phyloP scores from a whole-genome alignment of 2,329 filamentous ascomycete genomes.

The Tolypocladium ovalisporum region DNA sequence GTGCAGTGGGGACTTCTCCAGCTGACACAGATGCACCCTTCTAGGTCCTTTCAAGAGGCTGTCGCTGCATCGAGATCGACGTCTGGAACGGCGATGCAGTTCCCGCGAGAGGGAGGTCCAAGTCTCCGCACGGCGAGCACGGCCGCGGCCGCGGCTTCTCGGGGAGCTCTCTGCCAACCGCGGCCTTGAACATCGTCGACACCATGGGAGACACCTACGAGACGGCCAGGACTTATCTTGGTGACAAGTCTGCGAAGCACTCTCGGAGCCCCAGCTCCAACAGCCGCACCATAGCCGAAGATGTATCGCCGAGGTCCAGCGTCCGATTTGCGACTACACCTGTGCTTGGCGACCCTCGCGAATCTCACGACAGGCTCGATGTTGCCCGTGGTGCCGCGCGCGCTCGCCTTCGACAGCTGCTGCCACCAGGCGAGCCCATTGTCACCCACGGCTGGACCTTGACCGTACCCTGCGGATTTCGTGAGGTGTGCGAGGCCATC shows the following conservation, averaged over 20 bases:
- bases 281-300: constrained; percentile 17
- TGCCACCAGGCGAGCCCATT: constrained; percentile 53
- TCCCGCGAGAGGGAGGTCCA: constrained; percentile 21
- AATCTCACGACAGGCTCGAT: constrained; percentile 23
- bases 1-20: background rate
- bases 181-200: constrained; percentile 28
- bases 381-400: constrained; percentile 11
- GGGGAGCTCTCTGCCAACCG: constrained; percentile 32
- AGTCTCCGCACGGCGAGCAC: constrained; percentile 30
- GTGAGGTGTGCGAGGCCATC: constrained; percentile 75
- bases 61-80: constrained; percentile 88
- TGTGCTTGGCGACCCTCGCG: constrained; percentile 15
- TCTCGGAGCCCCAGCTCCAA: constrained; percentile 29
- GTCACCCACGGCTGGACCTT: constrained; percentile 78
- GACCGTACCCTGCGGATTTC: constrained; percentile 76
- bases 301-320: constrained; percentile 20
- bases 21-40: background rate
- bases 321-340: constrained; percentile 10
- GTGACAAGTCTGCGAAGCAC: constrained; percentile 17
- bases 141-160: constrained; percentile 35
- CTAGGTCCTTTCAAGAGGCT: constrained; percentile 63
- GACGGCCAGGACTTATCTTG: constrained; percentile 14
- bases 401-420: constrained; percentile 11
- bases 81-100: constrained; percentile 69
- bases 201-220: constrained; percentile 20